Conservation (phyloP, 2,329 filamentous ascomycete genomes). For the Lachnellula arida region DNA sequence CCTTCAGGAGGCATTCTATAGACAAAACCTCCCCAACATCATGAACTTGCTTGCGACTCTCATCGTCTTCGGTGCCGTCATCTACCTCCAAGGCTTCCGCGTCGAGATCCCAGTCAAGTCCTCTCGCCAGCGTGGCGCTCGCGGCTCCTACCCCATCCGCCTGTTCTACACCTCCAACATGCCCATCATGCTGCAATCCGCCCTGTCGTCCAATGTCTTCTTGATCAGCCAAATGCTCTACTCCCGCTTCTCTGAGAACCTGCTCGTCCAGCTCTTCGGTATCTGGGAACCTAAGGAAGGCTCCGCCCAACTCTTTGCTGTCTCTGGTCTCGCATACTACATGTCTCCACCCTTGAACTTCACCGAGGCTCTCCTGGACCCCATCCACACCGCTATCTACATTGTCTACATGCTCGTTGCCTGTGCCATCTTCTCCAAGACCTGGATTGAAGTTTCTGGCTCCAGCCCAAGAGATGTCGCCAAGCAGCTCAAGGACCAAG, state of each 20-base stretch:
- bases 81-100: slow-evolving; percentile 99
- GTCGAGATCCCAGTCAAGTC: slow-evolving; percentile 99
- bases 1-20: slow-evolving; percentile 97
- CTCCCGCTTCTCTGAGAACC: slow-evolving; percentile 98
- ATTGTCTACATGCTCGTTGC: slow-evolving; percentile 97
- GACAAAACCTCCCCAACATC: slow-evolving; percentile 98
- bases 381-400: slow-evolving; percentile 93
- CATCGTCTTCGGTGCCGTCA: slow-evolving; percentile 90
- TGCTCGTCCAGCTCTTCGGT: slow-evolving; percentile 93
- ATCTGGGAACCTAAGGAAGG: slow-evolving; percentile 98
- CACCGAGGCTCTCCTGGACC: slow-evolving; percentile 93
- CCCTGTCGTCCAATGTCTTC: slow-evolving; percentile 98
- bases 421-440: slow-evolving; percentile 99
- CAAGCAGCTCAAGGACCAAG: slow-evolving; percentile 99
- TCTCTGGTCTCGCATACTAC: slow-evolving; percentile 96
- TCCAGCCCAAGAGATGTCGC: slow-evolving; percentile 96
- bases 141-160: slow-evolving; percentile 95
- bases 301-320: slow-evolving; percentile 89
- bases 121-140: slow-evolving; percentile 95
- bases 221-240: slow-evolving; percentile 99
- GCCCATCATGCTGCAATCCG: slow-evolving; percentile 99
- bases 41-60: slow-evolving; percentile 97
- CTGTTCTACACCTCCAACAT: slow-evolving; percentile 99
- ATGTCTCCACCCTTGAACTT: slow-evolving; percentile 99
- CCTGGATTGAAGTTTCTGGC: slow-evolving; percentile 99